Evolutionary conservation across 495 filamentous ascomycete species (phyloP), one percentile per base, ranked within the genome.

Genomic region (Daldinia loculata): DNA sequence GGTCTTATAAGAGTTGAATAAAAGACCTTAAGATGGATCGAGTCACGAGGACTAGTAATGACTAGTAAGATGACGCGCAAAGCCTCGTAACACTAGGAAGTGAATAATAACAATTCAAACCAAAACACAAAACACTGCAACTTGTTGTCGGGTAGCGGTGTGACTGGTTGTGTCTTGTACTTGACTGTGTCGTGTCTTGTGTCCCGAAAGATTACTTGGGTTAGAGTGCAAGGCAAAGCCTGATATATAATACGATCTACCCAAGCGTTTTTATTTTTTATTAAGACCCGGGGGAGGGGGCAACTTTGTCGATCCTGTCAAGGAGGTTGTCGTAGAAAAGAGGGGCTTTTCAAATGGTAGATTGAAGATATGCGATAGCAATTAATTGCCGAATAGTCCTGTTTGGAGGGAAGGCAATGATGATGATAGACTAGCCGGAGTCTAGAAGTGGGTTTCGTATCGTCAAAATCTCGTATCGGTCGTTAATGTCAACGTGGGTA

Each of bases 181-280:
- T 68, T 56, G 26, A 39, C 55, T 64, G 63, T 67, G 56, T 59
- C 60, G 50, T 72, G 70, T 73, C 61, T 69, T 66, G 70, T 73
- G 43, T 73, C 56, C 43, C 65, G 30, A 27, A 39, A 56, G 51
- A 62, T 51, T 50, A 56, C 56, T 9, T 61, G 38, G 60, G 9
- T 48, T 56, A 39, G 26, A 17, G 59, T 59, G 65, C 65, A 65
- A 63, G 55, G 55, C 48, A 30, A 57, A 51, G 48, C 70, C 64
- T 72, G 64, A 72, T 72, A 68, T 73, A 73, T 73, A 73, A 73
- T 62, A 69, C 62, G 70, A 72, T 72, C 70, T 72, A 72, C 70
- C 56, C 70, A 61, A 50, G 39, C 36, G 14, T 22, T 19, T 48
- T 48, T n/a, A n/a, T 52, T 29, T 67, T 62, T 68, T 62, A 72